These are phyloP conservation scores for Mangifera indica DNA, from an alignment of 345 rosid species.

Conservation along the genomic window DNA sequence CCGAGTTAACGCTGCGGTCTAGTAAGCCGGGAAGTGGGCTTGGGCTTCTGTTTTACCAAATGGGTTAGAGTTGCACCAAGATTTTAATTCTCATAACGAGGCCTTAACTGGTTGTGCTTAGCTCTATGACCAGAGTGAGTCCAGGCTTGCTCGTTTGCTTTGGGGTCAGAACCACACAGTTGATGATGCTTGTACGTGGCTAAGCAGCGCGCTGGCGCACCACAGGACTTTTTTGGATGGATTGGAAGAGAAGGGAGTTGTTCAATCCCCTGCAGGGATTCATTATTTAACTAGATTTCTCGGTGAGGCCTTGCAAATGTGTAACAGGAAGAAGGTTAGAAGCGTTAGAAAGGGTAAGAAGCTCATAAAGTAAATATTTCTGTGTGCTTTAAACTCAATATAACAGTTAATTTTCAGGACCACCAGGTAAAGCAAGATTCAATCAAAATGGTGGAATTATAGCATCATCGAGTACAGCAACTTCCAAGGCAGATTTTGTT, in stretches of 20 bases:
- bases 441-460: conserved; percentile 36
- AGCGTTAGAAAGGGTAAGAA: conserved; percentile 26
- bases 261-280: conserved; percentile 18
- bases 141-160: conserved; percentile 38
- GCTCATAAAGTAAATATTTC: neutral
- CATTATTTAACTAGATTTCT: conserved; percentile 41
- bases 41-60: neutral
- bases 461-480: conserved; percentile 41
- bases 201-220: conserved; percentile 48
- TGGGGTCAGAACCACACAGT: conserved; percentile 26
- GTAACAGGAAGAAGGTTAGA: conserved; percentile 15
- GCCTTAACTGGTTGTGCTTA: conserved; percentile 47
- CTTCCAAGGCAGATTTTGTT: conserved; percentile 39
- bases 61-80: conserved; percentile 20
- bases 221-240: conserved; percentile 67
- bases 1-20: too few relatives aligned
- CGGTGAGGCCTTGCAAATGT: conserved; percentile 44
- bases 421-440: neutral
- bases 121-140: conserved; percentile 55
- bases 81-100: conserved; percentile 14
- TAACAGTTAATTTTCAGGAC: conserved; percentile 3
- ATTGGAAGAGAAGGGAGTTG: conserved; percentile 32
- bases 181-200: conserved; percentile 58
- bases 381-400: too few relatives aligned
- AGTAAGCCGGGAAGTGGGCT: conserved; percentile 32